Conservation (phyloP, 352 stramenopile species). For the Globisporangium orthogonon region DNA sequence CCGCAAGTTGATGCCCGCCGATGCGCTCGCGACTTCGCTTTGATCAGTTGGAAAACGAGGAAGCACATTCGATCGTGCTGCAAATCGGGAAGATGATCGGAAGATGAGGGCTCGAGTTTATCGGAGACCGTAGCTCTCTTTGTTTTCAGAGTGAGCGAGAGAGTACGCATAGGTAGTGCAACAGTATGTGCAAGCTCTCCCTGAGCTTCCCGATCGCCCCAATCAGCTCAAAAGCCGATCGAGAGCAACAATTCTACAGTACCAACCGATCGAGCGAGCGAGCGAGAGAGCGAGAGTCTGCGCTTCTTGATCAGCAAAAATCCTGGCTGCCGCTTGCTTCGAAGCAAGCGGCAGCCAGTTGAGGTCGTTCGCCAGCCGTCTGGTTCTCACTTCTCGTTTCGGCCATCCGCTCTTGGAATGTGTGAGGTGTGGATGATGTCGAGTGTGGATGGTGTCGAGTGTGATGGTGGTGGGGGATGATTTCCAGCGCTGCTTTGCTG, state of each 20-base stretch:
- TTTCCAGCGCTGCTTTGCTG: too few species aligned
- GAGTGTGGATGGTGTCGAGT: too few species aligned
- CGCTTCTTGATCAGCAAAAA: neutral
- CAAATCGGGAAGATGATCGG: neutral
- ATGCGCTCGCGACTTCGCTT: neutral
- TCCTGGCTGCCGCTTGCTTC: neutral
- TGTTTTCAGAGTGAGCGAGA: neutral
- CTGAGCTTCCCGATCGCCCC: neutral
- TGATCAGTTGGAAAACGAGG: neutral
- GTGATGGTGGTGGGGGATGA: too few species aligned
- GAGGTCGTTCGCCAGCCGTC: too few species aligned
- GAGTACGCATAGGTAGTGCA: neutral
- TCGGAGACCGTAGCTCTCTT: neutral
- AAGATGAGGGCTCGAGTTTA: neutral
- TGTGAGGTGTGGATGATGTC: too few species aligned
- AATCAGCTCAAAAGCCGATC: neutral
- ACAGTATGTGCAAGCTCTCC: neutral
- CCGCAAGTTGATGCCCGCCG: too few species aligned
- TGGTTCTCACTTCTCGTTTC: too few species aligned
- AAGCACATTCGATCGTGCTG: neutral
- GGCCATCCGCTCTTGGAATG: too few species aligned
- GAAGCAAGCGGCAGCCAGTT: too few species aligned
- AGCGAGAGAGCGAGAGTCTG: neutral
- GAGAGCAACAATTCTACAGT: neutral
- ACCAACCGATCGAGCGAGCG: neutral